Conservation (phyloP, 106 monocot genomes). For the Posidonia australis region DNA sequence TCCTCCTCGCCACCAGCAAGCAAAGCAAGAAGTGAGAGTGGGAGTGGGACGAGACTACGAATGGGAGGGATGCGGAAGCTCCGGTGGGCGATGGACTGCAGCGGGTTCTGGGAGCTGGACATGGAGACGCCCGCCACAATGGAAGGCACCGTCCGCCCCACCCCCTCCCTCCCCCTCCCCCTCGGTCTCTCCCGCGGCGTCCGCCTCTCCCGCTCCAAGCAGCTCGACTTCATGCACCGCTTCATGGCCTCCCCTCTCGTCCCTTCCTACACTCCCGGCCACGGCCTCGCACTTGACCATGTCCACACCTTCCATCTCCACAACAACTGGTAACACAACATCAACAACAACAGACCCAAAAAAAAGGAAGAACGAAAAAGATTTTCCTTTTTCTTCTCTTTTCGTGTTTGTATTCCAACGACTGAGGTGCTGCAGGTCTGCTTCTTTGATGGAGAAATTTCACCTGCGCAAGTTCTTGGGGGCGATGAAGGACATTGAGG, state of each 20-base stretch:
- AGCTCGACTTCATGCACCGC: slow-evolving; percentile 96
- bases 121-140: slow-evolving; percentile 48
- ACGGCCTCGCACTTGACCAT: slow-evolving; percentile 43
- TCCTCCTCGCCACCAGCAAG: no score
- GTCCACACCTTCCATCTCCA: slow-evolving; percentile 32
- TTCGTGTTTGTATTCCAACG: background rate
- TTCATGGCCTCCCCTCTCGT: slow-evolving; percentile 87
- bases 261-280: slow-evolving; percentile 43
- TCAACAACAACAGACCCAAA: no score
- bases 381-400: background rate
- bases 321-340: slow-evolving; percentile 41
- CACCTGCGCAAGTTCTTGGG: slow-evolving; percentile 46
- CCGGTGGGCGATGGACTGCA: slow-evolving; percentile 48
- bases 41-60: no score
- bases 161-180: slow-evolving; percentile 49
- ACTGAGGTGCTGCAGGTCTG: slow-evolving; percentile 39
- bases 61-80: slow-evolving; percentile 33
- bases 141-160: slow-evolving; percentile 49
- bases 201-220: slow-evolving; percentile 70
- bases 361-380: no score
- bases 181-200: slow-evolving; percentile 69
- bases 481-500: slow-evolving; percentile 17
- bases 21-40: no score
- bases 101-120: slow-evolving; percentile 70
- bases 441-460: slow-evolving; percentile 59